These are phyloP conservation scores for Cucumis cinereus DNA, from an alignment of 306 rosid species.

Conservation along the genomic window DNA sequence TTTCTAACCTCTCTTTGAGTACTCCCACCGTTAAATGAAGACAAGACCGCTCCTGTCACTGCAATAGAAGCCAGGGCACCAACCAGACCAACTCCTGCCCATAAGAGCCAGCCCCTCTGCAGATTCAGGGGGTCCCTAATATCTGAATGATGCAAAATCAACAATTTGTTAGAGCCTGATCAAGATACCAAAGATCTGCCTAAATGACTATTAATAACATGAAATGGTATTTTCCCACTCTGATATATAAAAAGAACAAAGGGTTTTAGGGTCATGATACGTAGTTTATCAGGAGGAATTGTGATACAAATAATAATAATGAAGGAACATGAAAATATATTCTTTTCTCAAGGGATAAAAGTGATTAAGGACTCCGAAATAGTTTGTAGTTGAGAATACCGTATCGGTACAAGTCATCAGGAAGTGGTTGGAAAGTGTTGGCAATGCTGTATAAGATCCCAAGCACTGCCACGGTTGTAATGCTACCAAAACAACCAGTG, in stretches of 20 bases:
- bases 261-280: background rate
- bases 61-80: conserved; percentile 66
- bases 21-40: conserved; percentile 53
- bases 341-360: background rate
- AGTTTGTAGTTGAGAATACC: conserved; percentile 32
- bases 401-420: conserved; percentile 62
- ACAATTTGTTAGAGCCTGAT: background rate
- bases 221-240: background rate
- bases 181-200: background rate
- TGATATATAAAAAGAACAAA: background rate
- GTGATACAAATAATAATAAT: background rate
- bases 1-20: conserved; percentile 73
- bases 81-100: conserved; percentile 87
- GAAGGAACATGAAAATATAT: background rate
- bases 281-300: background rate
- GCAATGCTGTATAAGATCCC: conserved; percentile 51
- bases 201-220: background rate
- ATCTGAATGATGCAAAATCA: conserved; percentile 36
- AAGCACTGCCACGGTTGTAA: conserved; percentile 74
- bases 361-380: background rate
- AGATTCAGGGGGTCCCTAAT: conserved; percentile 66
- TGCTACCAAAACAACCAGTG: conserved; percentile 33
- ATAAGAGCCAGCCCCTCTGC: conserved; percentile 87
- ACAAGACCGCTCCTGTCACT: conserved; percentile 53
- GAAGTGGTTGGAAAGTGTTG: conserved; percentile 62